Conservation (phyloP, 768 basidiomycete species). For the Leccinum aurantiacum region DNA sequence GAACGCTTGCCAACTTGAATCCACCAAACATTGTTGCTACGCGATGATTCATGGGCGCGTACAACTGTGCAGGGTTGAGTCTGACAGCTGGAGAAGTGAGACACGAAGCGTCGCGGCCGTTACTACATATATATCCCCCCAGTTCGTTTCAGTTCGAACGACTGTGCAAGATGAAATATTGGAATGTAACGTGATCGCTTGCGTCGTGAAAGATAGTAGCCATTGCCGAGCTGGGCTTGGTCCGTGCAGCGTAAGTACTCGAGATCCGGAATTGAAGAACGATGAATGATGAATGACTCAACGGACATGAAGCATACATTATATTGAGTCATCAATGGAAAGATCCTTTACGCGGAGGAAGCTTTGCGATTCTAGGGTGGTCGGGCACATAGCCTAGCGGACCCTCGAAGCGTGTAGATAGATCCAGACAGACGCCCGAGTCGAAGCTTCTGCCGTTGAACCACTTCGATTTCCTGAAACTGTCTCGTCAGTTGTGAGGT, state of each 20-base stretch:
- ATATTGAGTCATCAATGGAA: not conserved
- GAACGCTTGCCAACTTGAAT: not conserved
- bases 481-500: slow-evolving; percentile 1
- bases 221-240: not conserved
- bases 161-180: not conserved
- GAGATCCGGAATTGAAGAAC: not conserved
- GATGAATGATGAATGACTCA: not conserved
- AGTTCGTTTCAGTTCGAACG: slow-evolving; percentile 2
- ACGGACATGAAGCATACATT: not conserved
- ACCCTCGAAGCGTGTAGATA: not conserved
- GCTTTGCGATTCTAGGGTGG: not conserved
- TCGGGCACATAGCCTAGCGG: not conserved
- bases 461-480: not conserved
- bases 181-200: no score
- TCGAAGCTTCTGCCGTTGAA: not conserved
- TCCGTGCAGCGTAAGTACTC: not conserved
- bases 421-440: not conserved
- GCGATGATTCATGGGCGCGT: slow-evolving; percentile 5
- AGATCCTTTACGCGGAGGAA: not conserved
- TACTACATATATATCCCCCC: not conserved
- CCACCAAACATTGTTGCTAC: slow-evolving; percentile 6
- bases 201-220: no score
- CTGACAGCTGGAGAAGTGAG: not conserved
- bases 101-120: not conserved
- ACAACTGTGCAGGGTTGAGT: not conserved